Evolutionary conservation across 352 stramenopile genomes (phyloP), one percentile per base, ranked within the genome.

Genomic region (Globisporangium polare): DNA sequence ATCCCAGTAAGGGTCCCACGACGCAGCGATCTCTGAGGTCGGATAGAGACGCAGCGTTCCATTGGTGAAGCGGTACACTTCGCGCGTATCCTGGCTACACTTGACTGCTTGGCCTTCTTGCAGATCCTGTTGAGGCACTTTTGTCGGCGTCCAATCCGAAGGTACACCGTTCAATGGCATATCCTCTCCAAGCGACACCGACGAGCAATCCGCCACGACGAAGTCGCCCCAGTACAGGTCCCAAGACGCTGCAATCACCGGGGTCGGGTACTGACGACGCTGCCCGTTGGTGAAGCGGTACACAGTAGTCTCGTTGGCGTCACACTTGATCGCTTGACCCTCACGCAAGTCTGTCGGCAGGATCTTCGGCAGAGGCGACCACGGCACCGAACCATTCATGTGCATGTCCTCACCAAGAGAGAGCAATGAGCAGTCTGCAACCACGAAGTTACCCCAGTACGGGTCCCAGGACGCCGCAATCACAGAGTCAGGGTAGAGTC

Each of bases 381-480:
- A 45, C 12, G 27, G 12, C 20, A 22, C 24, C 4, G 8, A 13
- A 4, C 41, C 33, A 26, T 43, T 53, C 54, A 53, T 37, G 27
- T 22, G 22, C 56, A 73, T 62, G 45, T 70, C 49, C 1, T 63
- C 53, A 3, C 67, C 67, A 13, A 47, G 47, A 29, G 58, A n/a
- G 3, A 72, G 15, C 8, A 29, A 35, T 17, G 46, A 41, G 50
- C 66, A 73, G 33, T 73, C 62, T 3, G 69, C 62, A 20, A 67
- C 53, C 17, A 62, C 18, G 7, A 27, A 49, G 2, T 37, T 45
- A 8, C 15, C 31, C 62, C 59, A 73, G 37, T 67, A 56, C 17
- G 58, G 37, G 35, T 73, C 67, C 67, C 67, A 73, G 27, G 67
- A 73, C 17, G 47, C 27, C 2, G 67, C 67, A 31, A 73, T 62